Conservation (phyloP, 1,284 basidiomycete species). For the Moniliella sp. region DNA sequence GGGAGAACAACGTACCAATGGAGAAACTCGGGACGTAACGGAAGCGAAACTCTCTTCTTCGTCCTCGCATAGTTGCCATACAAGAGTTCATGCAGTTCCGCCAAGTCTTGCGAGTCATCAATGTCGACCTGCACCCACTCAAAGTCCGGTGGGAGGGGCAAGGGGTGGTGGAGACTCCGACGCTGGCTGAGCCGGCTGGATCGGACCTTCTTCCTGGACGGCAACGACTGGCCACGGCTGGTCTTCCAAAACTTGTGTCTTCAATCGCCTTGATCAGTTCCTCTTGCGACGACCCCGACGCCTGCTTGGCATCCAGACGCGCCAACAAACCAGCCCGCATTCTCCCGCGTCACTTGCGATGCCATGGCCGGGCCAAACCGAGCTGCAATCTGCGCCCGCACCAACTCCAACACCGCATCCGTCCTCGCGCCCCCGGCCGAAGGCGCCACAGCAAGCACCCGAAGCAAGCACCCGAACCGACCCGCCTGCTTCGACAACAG, state of each 20-base stretch:
- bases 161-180: conserved; percentile 69
- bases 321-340: too few relatives aligned
- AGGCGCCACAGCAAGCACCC: too few relatives aligned
- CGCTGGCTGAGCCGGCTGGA: conserved; percentile 60
- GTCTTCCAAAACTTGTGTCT: conserved; percentile 34
- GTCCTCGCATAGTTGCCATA: conserved; percentile 86
- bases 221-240: conserved; percentile 63
- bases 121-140: conserved; percentile 75
- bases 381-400: too few relatives aligned
- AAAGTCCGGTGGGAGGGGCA: conserved; percentile 72
- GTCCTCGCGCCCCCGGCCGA: too few relatives aligned
- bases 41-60: conserved; percentile 80
- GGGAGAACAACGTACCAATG: too few relatives aligned
- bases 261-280: conserved; percentile 18
- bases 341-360: too few relatives aligned
- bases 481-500: too few relatives aligned
- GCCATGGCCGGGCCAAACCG: too few relatives aligned
- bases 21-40: conserved; percentile 82
- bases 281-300: too few relatives aligned
- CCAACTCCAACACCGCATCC: too few relatives aligned
- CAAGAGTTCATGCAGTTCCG: conserved; percentile 76
- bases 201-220: conserved; percentile 49
- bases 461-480: too few relatives aligned
- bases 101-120: conserved; percentile 48
- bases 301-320: too few relatives aligned